phyloP scores from a whole-genome alignment of 140 eudicot species.

The Ambrosia hybrid region DNA sequence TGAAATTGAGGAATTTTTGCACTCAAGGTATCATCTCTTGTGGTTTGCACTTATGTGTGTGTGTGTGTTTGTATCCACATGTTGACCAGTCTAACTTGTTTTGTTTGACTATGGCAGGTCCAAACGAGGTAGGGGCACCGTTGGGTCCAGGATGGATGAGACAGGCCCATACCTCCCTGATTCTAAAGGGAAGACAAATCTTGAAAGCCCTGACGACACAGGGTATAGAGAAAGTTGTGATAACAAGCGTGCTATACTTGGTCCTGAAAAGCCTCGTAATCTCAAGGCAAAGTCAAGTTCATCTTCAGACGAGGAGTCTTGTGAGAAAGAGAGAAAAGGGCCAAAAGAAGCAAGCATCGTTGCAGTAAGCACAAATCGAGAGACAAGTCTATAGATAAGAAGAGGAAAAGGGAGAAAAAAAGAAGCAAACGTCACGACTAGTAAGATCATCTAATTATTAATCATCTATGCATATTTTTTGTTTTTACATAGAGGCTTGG shows the following conservation, averaged over 20 bases:
- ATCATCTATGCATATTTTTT: not conserved
- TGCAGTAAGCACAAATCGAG: constrained; percentile 53
- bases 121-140: constrained; percentile 87
- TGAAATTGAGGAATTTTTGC: constrained; percentile 72
- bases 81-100: constrained; percentile 12
- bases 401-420: constrained; percentile 49
- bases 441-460: constrained; percentile 12
- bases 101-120: constrained; percentile 47
- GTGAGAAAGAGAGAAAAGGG: constrained; percentile 30
- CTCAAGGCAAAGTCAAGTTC: constrained; percentile 21
- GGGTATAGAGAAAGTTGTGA: constrained; percentile 19
- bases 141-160: constrained; percentile 97
- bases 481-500: not conserved
- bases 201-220: constrained; percentile 15
- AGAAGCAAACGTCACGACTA: constrained; percentile 45
- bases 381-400: constrained; percentile 57
- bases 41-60: not conserved
- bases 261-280: constrained; percentile 59
- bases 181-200: constrained; percentile 29
- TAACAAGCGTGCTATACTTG: constrained; percentile 34
- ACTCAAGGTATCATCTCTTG: constrained; percentile 54
- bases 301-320: constrained; percentile 58
- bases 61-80: not conserved
- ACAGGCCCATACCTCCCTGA: constrained; percentile 39
- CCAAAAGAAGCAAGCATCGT: constrained; percentile 45